Base-by-base conservation (phyloP, 1,139 yeast species). In the Hansenula sp. region DNA sequence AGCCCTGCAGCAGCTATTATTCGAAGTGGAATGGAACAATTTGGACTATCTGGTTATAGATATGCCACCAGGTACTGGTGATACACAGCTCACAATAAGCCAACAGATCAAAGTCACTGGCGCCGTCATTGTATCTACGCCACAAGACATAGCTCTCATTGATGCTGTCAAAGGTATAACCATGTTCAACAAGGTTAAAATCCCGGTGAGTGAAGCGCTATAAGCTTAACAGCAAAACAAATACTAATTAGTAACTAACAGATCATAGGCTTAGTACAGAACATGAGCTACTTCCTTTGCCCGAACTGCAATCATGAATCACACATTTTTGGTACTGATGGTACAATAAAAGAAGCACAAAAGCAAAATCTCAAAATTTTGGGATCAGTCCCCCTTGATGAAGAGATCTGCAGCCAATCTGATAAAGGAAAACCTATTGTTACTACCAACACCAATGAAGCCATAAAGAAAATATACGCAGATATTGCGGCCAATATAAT, bases 61-160 rank as follows among this genome's bases (percentile, higher is more conserved):
- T 55, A 78, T 88, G 87, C 96, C 96, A 1, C 96, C 96, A 0
- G 96, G 96, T 4, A 88, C 96, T 0, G 96, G 96, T 12, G 96
- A 88, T 58, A 85, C 89, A 1, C 96, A 88, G 57, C 69, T 88
- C 45, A 85, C 95, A 0, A 72, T 89, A 25, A 82, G 91, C 28
- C 96, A 88, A 60, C 85, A 82, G 54, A 63, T 86, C n/a, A 71
- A 76, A 41, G 79, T 88, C 0, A 85, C 81, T 52, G 96, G 96
- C 0, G 89, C 95, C 0, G 74, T 88, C 0, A 78, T 88, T 40
- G 96, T 88, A 1, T 81, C 91, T 2, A 88, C 96, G 0, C 94
- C 96, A 0, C 96, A 88, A 59, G 96, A 88, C 53, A 79, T 88
- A 41, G 96, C 96, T 0, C 63, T 88, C 24, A 74, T 84, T 8